Evolutionary conservation across 2,329 filamentous ascomycete genomes (phyloP).

Genomic region (Ceratocystis cacaofunesta): DNA sequence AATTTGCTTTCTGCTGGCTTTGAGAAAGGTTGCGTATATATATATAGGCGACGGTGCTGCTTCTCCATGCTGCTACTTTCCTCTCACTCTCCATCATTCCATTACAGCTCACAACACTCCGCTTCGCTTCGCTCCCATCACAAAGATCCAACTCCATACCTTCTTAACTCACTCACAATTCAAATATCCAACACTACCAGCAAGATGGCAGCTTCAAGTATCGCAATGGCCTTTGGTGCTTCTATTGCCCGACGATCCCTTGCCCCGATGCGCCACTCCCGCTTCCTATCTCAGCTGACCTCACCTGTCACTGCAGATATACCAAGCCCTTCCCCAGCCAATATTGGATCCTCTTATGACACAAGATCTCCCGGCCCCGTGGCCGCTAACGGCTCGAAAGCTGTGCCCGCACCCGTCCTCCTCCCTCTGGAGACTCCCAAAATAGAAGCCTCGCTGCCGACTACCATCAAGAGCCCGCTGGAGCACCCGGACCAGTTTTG

Average conservation of each 20-base stretch:
- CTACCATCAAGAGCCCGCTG: background rate
- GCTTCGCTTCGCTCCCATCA: too few species aligned
- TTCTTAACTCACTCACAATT: too few species aligned
- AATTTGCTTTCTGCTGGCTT: too few species aligned
- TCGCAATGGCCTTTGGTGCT: background rate
- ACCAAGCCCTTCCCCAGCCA: background rate
- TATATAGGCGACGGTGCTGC: too few species aligned
- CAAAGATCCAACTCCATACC: too few species aligned
- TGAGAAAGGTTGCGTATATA: too few species aligned
- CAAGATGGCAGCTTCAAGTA: background rate
- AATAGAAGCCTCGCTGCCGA: background rate
- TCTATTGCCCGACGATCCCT: background rate
- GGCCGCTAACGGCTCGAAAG: background rate
- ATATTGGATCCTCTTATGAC: background rate
- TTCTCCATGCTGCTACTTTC: too few species aligned
- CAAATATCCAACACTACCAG: background rate
- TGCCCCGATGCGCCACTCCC: background rate
- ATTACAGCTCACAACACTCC: too few species aligned
- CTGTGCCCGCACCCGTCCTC: background rate
- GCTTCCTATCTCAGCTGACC: background rate
- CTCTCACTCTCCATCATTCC: too few species aligned
- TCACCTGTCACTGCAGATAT: background rate
- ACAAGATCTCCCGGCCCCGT: background rate
- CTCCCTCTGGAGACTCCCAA: background rate
- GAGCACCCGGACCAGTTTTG: slow-evolving; percentile 30